Percentiles rank a stretch among this genome's conserved stretches.
These are phyloP conservation scores for Nematocida displodere DNA, from an alignment of 371 early-diverging fungal genomes.

Conservation along the genomic window DNA sequence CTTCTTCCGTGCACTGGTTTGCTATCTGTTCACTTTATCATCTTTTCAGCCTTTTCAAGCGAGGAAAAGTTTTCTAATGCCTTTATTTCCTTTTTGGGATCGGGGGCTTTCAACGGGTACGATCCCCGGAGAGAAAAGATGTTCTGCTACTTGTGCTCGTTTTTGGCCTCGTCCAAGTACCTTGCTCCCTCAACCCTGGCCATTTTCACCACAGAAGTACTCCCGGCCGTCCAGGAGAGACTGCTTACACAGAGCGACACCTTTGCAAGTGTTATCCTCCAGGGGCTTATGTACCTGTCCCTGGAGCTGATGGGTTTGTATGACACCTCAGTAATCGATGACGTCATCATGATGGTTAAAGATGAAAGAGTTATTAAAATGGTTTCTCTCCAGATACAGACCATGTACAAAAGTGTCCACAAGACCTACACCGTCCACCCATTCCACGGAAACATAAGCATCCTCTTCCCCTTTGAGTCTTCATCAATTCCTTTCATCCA, in stretches of 20 bases:
- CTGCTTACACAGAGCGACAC: background rate
- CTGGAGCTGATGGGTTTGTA: background rate
- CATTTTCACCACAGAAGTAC: background rate
- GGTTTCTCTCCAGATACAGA: background rate
- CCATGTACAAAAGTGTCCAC: background rate
- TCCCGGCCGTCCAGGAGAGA: background rate
- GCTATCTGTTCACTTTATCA: background rate
- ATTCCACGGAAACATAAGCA: background rate
- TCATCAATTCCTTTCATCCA: background rate
- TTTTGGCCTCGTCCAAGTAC: background rate
- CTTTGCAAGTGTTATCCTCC: background rate
- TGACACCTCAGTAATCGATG: background rate
- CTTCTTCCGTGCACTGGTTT: background rate
- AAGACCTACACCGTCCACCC: background rate
- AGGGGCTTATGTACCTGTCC: background rate
- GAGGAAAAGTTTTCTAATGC: background rate
- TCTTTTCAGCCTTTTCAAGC: background rate
- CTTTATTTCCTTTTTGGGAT: background rate
- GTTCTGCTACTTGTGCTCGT: conserved; percentile 1
- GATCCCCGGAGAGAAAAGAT: background rate
- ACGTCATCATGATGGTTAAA: background rate
- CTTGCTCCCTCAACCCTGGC: background rate
- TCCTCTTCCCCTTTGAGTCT: background rate
- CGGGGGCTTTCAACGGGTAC: background rate
- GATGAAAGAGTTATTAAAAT: background rate